These are phyloP conservation scores for Piloderma croceum DNA, from an alignment of 768 basidiomycete species.

Conservation along the genomic window DNA sequence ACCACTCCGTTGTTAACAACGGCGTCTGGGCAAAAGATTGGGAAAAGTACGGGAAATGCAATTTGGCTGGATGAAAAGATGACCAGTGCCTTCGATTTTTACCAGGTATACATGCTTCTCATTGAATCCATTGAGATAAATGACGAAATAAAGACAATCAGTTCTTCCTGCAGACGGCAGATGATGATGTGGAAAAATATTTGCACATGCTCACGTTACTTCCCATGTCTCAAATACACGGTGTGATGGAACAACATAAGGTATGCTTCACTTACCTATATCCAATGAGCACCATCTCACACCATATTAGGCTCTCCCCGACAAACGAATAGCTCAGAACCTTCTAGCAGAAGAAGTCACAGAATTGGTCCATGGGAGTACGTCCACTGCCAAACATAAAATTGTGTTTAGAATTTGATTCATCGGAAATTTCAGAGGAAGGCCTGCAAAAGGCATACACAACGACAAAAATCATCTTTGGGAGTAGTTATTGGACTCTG, in stretches of 20 bases:
- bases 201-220: constrained; percentile 82
- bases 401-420: constrained; percentile 1
- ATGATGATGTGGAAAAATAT: constrained; percentile 75
- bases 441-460: constrained; percentile 37
- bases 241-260: constrained; percentile 51
- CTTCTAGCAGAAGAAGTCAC: constrained; percentile 55
- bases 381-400: constrained; percentile 12
- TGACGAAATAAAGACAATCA: constrained; percentile 24
- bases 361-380: constrained; percentile 53
- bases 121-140: neutral
- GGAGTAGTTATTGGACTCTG: constrained; percentile 34
- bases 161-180: constrained; percentile 86
- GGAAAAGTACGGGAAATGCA: constrained; percentile 95
- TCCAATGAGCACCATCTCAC: neutral
- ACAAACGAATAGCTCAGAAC: constrained; percentile 42
- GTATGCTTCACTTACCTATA: no score
- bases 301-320: constrained; percentile 24
- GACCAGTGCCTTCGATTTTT: constrained; percentile 90
- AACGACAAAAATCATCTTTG: constrained; percentile 43
- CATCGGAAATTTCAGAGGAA: constrained; percentile 23
- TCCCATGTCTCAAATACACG: constrained; percentile 48
- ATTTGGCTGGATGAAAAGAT: constrained; percentile 77
- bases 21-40: constrained; percentile 88
- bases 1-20: constrained; percentile 95
- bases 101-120: constrained; percentile 59